Evolutionary conservation across 1,139 yeast species (phyloP).

Genomic region (Suhomyces taliae): DNA sequence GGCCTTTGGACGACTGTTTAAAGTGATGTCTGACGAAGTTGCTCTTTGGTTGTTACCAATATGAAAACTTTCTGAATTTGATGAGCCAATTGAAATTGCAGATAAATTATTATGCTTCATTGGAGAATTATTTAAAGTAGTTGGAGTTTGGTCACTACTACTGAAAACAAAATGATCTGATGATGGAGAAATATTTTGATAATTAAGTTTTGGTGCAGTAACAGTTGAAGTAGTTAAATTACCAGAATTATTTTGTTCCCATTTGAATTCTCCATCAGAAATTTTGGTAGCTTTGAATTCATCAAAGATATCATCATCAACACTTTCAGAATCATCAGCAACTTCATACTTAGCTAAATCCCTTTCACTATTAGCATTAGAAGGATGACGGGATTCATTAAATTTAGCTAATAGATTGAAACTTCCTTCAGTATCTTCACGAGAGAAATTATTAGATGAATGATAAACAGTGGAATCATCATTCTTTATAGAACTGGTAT

Average conservation of each 20-base stretch:
- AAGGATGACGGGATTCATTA: constrained; percentile 18
- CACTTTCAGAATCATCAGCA: constrained; percentile 4
- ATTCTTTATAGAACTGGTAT: constrained; percentile 8
- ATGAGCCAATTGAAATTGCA: constrained; percentile 18
- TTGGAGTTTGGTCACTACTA: constrained; percentile 12
- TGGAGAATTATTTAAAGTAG: constrained; percentile 12
- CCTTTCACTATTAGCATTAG: constrained; percentile 20
- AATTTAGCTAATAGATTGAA: constrained; percentile 29
- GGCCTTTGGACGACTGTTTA: constrained; percentile 26
- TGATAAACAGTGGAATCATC: constrained; percentile 6
- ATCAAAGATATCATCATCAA: constrained; percentile 18
- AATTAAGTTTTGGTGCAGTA: constrained; percentile 12
- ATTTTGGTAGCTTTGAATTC: constrained; percentile 32
- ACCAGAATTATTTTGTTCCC: constrained; percentile 20
- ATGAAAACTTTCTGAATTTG: constrained; percentile 8
- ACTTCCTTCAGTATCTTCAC: constrained; percentile 21
- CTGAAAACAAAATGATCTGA: constrained; percentile 16
- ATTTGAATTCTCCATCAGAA: constrained; percentile 29
- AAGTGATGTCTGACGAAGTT: constrained; percentile 8
- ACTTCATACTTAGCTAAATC: constrained; percentile 11
- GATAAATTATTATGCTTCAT: constrained; percentile 19
- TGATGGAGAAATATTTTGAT: constrained; percentile 15
- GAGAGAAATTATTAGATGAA: constrained; percentile 5
- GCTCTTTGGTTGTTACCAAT: constrained; percentile 11
- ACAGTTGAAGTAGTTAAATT: constrained; percentile 8